A percentile compares a stretch with the other conserved stretches of the same genome.
Conservation (phyloP, 108 stramenopile genomes). For the Fistulifera pelliculosa region DNA sequence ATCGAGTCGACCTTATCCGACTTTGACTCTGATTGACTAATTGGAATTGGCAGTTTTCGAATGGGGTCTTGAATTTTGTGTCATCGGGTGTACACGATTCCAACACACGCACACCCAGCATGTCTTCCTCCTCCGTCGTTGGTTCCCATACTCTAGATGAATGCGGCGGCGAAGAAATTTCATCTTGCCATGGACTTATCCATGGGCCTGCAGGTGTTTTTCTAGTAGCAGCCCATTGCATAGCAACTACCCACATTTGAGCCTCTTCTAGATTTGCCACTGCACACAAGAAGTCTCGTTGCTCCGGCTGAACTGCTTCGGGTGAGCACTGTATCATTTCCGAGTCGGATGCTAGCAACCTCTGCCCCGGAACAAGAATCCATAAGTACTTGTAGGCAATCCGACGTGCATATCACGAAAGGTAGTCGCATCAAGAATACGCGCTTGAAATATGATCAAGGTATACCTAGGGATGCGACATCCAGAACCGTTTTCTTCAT, state of each 20-base stretch:
- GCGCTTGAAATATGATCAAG: slow-evolving; percentile 43
- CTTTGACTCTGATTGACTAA: too few species aligned
- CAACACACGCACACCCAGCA: too few species aligned
- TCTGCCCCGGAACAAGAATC: slow-evolving; percentile 79
- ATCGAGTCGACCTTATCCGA: too few species aligned
- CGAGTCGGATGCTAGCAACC: slow-evolving; percentile 1
- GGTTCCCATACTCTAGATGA: too few species aligned
- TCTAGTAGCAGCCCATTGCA: slow-evolving; percentile 63
- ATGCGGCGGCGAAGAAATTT: too few species aligned
- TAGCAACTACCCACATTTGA: slow-evolving; percentile 73
- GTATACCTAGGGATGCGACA: slow-evolving; percentile 36
- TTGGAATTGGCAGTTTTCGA: too few species aligned
- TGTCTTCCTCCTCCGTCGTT: too few species aligned
- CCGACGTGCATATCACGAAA: slow-evolving; percentile 75
- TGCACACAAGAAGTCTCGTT: slow-evolving; percentile 73
- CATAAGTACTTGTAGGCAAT: slow-evolving; percentile 58
- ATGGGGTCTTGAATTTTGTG: slow-evolving; percentile 3
- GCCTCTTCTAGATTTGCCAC: slow-evolving; percentile 72
- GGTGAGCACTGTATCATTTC: not conserved
- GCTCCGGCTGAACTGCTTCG: slow-evolving; percentile 4
- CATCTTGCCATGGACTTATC: too few species aligned
- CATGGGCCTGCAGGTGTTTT: not conserved
- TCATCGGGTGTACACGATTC: not conserved
- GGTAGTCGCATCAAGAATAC: slow-evolving; percentile 73
- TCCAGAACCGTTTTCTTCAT: slow-evolving; percentile 29